A percentile compares a stretch with the other conserved stretches of the same genome.
Conservation (phyloP, 164 flowering plant species). For the Stephania japonica region DNA sequence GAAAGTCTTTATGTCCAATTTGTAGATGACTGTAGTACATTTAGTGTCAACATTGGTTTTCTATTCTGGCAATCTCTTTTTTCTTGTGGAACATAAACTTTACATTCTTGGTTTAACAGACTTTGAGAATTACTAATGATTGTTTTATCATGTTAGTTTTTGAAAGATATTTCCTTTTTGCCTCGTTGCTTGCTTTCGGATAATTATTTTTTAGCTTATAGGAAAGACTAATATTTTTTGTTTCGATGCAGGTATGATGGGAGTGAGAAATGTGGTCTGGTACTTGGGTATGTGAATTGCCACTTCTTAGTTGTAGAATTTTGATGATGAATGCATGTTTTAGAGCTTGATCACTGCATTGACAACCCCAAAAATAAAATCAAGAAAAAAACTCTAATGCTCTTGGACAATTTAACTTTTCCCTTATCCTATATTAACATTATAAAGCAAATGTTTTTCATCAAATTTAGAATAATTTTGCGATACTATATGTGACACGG, state of each 20-base stretch:
- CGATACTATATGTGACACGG: background rate
- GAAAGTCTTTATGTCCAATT: too few species aligned
- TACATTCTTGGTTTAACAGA: too few species aligned
- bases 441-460: background rate
- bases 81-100: too few species aligned
- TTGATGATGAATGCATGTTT: background rate
- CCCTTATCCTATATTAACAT: background rate
- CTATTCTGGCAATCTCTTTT: too few species aligned
- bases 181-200: background rate
- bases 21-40: too few species aligned
- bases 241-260: conserved; percentile 16
- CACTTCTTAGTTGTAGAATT: background rate
- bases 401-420: background rate
- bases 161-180: too few species aligned
- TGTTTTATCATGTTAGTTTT: too few species aligned
- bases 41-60: too few species aligned
- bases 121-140: too few species aligned
- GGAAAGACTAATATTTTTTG: background rate
- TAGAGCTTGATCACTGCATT: background rate
- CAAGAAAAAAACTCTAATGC: background rate
- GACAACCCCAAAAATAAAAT: background rate
- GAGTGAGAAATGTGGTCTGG: conserved; percentile 14
- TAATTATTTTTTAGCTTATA: background rate
- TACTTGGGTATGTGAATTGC: conserved; percentile 17
- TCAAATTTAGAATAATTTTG: background rate